Conservation (phyloP, 176 grass and related monocot genomes). For the Eragrostis nindensis region DNA sequence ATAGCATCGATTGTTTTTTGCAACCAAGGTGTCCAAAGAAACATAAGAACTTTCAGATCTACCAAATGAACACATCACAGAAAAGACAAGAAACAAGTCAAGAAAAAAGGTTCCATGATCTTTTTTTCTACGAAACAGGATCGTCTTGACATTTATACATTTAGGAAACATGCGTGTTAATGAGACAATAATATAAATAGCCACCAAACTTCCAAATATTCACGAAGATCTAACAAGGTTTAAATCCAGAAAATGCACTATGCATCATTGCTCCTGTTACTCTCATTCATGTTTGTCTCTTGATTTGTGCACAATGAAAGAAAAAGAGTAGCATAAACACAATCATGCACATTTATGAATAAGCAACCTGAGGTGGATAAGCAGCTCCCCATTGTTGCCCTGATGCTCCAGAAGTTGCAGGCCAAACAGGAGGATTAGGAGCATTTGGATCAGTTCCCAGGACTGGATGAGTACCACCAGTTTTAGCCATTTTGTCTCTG, state of each 20-base stretch:
- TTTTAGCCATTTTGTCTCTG: slow-evolving; percentile 73
- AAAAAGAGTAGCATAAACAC: background rate
- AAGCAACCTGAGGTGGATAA: slow-evolving; percentile 67
- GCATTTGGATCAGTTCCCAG: slow-evolving; percentile 71
- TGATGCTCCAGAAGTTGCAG: slow-evolving; percentile 50
- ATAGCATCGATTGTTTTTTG: slow-evolving; percentile 4
- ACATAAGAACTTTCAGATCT: background rate
- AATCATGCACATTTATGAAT: slow-evolving; percentile 16
- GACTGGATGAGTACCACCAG: slow-evolving; percentile 50
- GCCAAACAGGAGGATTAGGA: slow-evolving; percentile 65
- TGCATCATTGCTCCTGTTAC: background rate
- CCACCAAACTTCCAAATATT: background rate
- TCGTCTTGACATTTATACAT: background rate
- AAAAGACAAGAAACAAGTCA: background rate
- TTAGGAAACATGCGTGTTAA: background rate
- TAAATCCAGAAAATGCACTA: background rate
- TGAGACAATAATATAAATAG: slow-evolving; percentile 4
- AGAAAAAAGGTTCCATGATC: background rate
- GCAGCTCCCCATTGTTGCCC: slow-evolving; percentile 68
- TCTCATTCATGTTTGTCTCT: background rate
- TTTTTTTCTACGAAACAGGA: too few species aligned
- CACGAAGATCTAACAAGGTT: background rate
- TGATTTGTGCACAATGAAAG: background rate
- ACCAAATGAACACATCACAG: slow-evolving; percentile 5
- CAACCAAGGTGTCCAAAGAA: background rate